phyloP scores from a whole-genome alignment of 805 yeast genomes.

The Schizosaccharomyces octosporus region DNA sequence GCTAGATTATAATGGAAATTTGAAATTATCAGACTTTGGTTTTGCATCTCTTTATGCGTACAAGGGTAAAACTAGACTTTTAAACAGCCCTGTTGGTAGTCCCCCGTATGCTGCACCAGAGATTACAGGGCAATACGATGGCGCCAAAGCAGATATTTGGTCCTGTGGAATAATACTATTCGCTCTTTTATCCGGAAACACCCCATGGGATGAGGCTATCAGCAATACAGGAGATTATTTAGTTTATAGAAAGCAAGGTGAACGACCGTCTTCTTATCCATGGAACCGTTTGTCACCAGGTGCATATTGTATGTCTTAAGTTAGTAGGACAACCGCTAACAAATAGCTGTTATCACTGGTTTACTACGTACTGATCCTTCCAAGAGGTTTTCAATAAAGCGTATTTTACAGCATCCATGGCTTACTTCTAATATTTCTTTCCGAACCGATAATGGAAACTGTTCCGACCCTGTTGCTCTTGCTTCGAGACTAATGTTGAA shows the following conservation, averaged over 20 bases:
- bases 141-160: conserved; percentile 28
- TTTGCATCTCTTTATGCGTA: conserved; percentile 36
- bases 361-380: conserved; percentile 26
- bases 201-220: conserved; percentile 37
- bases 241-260: not conserved
- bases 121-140: conserved; percentile 24
- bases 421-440: conserved; percentile 21
- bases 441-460: conserved; percentile 23
- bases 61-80: conserved; percentile 23
- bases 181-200: conserved; percentile 37
- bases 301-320: not conserved
- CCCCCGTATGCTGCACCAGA: conserved; percentile 70
- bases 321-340: not conserved
- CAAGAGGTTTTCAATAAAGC: conserved; percentile 19
- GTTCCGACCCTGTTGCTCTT: conserved; percentile 27
- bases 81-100: conserved; percentile 38
- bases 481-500: conserved; percentile 28
- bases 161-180: conserved; percentile 15
- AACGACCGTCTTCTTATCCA: conserved; percentile 3
- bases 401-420: conserved; percentile 33
- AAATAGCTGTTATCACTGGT: conserved; percentile 26
- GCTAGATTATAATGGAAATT: conserved; percentile 35
- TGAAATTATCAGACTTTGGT: conserved; percentile 60
- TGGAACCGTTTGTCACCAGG: not conserved
- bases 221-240: not conserved